Percentiles rank a stretch among this genome's conserved stretches.
Evolutionary conservation across 768 basidiomycete genomes (phyloP).

Genomic region (Hydnum rufescens): DNA sequence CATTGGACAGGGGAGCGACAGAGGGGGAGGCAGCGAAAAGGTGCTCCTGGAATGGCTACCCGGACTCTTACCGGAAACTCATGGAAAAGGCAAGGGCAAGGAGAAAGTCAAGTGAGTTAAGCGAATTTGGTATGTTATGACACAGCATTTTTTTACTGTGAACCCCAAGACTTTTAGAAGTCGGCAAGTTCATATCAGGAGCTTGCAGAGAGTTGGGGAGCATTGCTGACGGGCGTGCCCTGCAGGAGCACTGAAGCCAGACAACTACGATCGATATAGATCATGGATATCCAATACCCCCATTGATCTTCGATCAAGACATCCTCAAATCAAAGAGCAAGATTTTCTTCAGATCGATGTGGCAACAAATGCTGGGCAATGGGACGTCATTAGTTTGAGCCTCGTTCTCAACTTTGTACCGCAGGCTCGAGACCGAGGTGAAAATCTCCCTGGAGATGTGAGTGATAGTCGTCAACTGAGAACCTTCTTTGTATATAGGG

Average conservation of each 20-base stretch:
- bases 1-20: conserved; percentile 56
- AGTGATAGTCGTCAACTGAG: background rate
- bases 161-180: conserved; percentile 51
- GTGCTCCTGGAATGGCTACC: conserved; percentile 59
- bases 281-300: conserved; percentile 57
- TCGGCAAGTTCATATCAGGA: conserved; percentile 17
- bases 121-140: background rate
- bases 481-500: conserved; percentile 23
- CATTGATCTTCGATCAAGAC: conserved; percentile 70
- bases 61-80: conserved; percentile 19
- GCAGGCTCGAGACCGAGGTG: conserved; percentile 54
- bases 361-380: conserved; percentile 30
- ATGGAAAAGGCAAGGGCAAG: conserved; percentile 13
- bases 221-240: background rate
- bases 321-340: conserved; percentile 65
- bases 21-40: conserved; percentile 80
- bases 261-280: conserved; percentile 49
- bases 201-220: too few species aligned
- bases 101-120: conserved; percentile 1
- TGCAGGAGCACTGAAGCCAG: conserved; percentile 56
- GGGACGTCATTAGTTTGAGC: conserved; percentile 71
- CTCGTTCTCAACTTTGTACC: conserved; percentile 83
- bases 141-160: conserved; percentile 1
- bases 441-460: conserved; percentile 11
- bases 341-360: conserved; percentile 56